These are phyloP conservation scores for Ophiostoma pallidulum DNA, from an alignment of 2,329 filamentous ascomycete genomes.

Conservation along the genomic window DNA sequence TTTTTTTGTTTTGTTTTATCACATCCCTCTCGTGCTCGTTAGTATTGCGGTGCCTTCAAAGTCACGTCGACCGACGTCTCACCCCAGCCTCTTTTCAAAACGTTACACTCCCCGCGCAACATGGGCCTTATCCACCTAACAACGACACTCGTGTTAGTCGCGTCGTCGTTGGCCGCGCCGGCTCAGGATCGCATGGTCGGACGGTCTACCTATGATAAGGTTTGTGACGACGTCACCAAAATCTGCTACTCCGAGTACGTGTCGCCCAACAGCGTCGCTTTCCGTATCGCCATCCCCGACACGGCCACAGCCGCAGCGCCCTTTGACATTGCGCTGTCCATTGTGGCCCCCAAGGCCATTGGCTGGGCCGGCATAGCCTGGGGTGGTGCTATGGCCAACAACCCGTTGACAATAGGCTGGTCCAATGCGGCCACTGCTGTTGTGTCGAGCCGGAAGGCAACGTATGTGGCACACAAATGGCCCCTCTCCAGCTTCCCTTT, in stretches of 20 bases:
- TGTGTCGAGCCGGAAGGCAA: conserved; percentile 30
- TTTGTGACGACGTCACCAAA: conserved; percentile 21
- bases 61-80: too few species aligned
- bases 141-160: conserved; percentile 15
- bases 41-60: too few species aligned
- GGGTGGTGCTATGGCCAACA: conserved; percentile 33
- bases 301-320: conserved; percentile 21
- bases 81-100: too few species aligned
- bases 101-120: neutral
- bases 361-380: conserved; percentile 34
- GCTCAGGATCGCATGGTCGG: conserved; percentile 12
- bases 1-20: too few species aligned
- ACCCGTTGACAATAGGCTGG: conserved; percentile 32
- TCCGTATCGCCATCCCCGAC: conserved; percentile 24
- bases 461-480: too few species aligned
- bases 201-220: conserved; percentile 18
- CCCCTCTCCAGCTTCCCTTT: too few species aligned
- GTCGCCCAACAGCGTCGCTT: conserved; percentile 20
- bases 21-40: too few species aligned
- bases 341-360: conserved; percentile 29
- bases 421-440: conserved; percentile 27
- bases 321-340: conserved; percentile 30
- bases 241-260: conserved; percentile 24
- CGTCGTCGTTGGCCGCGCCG: conserved; percentile 9
- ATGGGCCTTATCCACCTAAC: conserved; percentile 20